Conservation (phyloP, 2,329 filamentous ascomycete genomes). For the Claviceps purpurea region DNA sequence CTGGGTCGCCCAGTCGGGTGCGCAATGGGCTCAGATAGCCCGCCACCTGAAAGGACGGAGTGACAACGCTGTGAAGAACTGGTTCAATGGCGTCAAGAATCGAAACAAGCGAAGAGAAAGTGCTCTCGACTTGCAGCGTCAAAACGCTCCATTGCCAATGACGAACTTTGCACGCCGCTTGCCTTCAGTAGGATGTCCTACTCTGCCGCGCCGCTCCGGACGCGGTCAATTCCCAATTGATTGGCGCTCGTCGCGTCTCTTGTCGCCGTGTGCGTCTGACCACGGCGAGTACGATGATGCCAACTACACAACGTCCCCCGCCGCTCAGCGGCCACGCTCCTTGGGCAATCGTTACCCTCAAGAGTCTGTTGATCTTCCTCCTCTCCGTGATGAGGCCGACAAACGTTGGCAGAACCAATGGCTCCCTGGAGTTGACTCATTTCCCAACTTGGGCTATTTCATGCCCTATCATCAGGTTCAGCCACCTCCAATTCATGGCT, state of each 20-base stretch:
- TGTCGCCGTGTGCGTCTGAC: slow-evolving; percentile 25
- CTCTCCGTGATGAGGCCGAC: no score
- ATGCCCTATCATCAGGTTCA: background rate
- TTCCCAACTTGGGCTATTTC: background rate
- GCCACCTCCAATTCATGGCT: background rate
- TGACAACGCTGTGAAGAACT: slow-evolving; percentile 95
- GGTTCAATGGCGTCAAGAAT: slow-evolving; percentile 93
- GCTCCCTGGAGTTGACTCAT: background rate
- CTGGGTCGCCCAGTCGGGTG: slow-evolving; percentile 65
- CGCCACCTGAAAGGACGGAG: slow-evolving; percentile 69
- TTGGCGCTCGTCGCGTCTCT: slow-evolving; percentile 20
- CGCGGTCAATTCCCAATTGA: background rate
- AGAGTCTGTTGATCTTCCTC: no score
- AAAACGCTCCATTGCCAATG: background rate
- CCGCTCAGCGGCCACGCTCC: slow-evolving; percentile 16
- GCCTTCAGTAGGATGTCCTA: background rate
- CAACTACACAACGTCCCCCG: slow-evolving; percentile 47
- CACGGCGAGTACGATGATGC: slow-evolving; percentile 56
- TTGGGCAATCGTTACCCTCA: no score
- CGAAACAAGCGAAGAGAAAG: slow-evolving; percentile 41
- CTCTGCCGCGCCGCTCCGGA: background rate
- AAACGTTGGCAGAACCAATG: background rate
- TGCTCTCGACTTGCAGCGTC: background rate
- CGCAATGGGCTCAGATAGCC: slow-evolving; percentile 88
- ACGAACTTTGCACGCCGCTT: background rate